phyloP scores from a whole-genome alignment of 345 rosid genomes.

The Geranium brycei region DNA sequence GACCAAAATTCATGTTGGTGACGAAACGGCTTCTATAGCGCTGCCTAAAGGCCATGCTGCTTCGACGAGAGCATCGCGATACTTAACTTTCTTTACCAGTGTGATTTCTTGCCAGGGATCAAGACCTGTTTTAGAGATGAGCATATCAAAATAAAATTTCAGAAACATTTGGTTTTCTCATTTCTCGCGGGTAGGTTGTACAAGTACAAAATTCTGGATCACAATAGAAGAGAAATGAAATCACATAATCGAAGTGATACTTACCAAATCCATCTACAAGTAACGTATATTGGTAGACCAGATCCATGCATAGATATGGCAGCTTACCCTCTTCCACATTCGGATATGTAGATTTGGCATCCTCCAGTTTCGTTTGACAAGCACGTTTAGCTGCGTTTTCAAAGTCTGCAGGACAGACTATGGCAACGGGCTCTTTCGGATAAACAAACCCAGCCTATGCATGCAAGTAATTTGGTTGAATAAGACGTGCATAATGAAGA shows the following conservation, averaged over 20 bases:
- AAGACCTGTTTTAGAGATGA: conserved; percentile 30
- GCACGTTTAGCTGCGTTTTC: conserved; percentile 76
- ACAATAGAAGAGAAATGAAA: background rate
- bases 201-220: too few relatives aligned
- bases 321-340: conserved; percentile 36
- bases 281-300: conserved; percentile 65
- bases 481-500: too few relatives aligned
- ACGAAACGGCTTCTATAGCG: conserved; percentile 83
- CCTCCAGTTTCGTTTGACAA: conserved; percentile 57
- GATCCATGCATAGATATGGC: conserved; percentile 91
- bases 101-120: conserved; percentile 70
- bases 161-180: too few relatives aligned
- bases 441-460: conserved; percentile 70
- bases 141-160: too few relatives aligned
- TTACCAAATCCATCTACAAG: conserved; percentile 87
- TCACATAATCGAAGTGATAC: conserved; percentile 2
- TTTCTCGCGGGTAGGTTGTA: too few relatives aligned
- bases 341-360: conserved; percentile 43
- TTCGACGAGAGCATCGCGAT: conserved; percentile 55
- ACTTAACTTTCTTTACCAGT: conserved; percentile 68
- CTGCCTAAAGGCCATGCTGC: conserved; percentile 99
- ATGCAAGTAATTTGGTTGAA: background rate
- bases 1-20: conserved; percentile 16
- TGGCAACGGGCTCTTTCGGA: conserved; percentile 49
- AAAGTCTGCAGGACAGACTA: conserved; percentile 61